These are phyloP conservation scores for Aspergillus amoenus DNA, from an alignment of 2,329 filamentous ascomycete genomes.

Conservation along the genomic window DNA sequence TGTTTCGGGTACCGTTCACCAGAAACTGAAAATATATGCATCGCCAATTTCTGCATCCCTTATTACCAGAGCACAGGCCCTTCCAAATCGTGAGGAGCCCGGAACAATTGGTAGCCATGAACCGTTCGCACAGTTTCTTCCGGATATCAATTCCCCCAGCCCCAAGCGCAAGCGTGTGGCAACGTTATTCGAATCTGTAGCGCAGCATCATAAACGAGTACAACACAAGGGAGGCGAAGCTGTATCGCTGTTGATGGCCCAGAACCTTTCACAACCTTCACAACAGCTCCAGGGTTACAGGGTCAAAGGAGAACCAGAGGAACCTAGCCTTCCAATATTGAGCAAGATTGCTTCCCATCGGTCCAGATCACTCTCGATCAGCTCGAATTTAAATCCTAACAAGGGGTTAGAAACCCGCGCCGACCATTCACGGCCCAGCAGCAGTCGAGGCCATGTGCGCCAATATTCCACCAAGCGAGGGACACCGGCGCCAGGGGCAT, in stretches of 20 bases:
- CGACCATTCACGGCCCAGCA: slow-evolving; percentile 21
- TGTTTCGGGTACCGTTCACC: slow-evolving; percentile 15
- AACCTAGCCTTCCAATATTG: slow-evolving; percentile 26
- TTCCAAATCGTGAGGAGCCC: slow-evolving; percentile 33
- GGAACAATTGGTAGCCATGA: slow-evolving; percentile 14
- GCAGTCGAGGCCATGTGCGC: slow-evolving; percentile 21
- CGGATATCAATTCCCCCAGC: slow-evolving; percentile 38
- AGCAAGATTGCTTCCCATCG: slow-evolving; percentile 30
- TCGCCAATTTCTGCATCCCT: slow-evolving; percentile 34
- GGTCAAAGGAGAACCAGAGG: slow-evolving; percentile 39
- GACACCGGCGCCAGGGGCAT: slow-evolving; percentile 30
- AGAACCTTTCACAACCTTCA: slow-evolving; percentile 27
- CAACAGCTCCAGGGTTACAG: slow-evolving; percentile 32
- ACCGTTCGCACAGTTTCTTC: slow-evolving; percentile 37
- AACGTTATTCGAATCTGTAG: slow-evolving; percentile 42
- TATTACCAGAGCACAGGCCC: slow-evolving; percentile 33
- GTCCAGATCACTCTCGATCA: slow-evolving; percentile 35
- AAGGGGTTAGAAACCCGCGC: slow-evolving; percentile 17
- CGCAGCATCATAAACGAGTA: slow-evolving; percentile 42
- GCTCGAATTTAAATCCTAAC: slow-evolving; percentile 25
- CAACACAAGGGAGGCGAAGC: slow-evolving; percentile 41
- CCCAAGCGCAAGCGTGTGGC: slow-evolving; percentile 45
- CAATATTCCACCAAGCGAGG: slow-evolving; percentile 13
- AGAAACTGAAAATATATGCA: slow-evolving; percentile 39
- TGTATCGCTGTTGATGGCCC: slow-evolving; percentile 42